phyloP scores from a whole-genome alignment of 495 filamentous ascomycete genomes.

The Darksidea phi region DNA sequence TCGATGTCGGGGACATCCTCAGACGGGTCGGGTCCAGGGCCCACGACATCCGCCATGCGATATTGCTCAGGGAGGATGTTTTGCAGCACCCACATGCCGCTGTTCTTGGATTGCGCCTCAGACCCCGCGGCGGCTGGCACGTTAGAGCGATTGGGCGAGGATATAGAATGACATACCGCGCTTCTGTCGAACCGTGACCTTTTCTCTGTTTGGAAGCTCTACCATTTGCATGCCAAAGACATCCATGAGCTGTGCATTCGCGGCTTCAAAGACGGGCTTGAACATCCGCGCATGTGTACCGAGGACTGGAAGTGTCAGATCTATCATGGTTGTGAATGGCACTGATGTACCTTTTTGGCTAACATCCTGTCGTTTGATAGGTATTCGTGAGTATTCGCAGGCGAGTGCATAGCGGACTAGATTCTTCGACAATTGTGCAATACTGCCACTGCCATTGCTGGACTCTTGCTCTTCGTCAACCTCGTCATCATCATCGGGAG shows the following conservation, averaged over 20 bases:
- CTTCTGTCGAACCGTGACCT: conserved; percentile 69
- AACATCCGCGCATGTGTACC: conserved; percentile 41
- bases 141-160: neutral
- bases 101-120: conserved; percentile 51
- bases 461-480: conserved; percentile 37
- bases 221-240: conserved; percentile 84
- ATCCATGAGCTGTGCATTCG: conserved; percentile 51
- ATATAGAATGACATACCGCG: conserved; percentile 56
- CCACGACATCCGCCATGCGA: conserved; percentile 59
- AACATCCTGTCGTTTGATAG: conserved; percentile 77
- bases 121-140: conserved; percentile 54
- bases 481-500: conserved; percentile 27
- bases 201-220: conserved; percentile 78
- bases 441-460: conserved; percentile 43
- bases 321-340: neutral
- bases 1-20: conserved; percentile 58
- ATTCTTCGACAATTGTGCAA: conserved; percentile 77
- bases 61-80: conserved; percentile 66
- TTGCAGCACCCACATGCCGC: conserved; percentile 73
- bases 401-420: conserved; percentile 85
- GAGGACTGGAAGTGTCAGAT: conserved; percentile 41
- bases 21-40: conserved; percentile 65
- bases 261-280: conserved; percentile 44
- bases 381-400: conserved; percentile 79
- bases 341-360: conserved; percentile 60